phyloP scores from a whole-genome alignment of 768 basidiomycete genomes.

The Leccinellum luteum region DNA sequence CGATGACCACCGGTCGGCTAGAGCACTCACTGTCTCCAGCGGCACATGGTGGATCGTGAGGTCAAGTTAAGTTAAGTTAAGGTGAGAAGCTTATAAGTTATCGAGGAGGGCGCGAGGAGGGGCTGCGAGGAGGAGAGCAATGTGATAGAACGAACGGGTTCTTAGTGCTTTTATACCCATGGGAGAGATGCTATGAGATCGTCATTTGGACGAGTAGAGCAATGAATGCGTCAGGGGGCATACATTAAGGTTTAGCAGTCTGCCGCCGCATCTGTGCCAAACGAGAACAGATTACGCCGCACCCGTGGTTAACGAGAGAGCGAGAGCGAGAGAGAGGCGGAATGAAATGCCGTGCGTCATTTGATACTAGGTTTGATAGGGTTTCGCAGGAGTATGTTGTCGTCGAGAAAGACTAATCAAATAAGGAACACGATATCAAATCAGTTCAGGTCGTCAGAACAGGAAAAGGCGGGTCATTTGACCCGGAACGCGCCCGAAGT shows the following conservation, averaged over 20 bases:
- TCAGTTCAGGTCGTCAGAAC: slow-evolving; percentile 12
- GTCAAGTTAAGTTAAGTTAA: neutral
- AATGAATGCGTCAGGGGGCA: slow-evolving; percentile 19
- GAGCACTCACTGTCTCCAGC: slow-evolving; percentile 49
- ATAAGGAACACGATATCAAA: slow-evolving; percentile 24
- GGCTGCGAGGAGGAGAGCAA: neutral
- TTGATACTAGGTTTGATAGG: slow-evolving; percentile 39
- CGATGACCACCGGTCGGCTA: neutral
- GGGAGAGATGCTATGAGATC: slow-evolving; percentile 26
- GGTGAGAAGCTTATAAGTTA: neutral
- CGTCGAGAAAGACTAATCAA: slow-evolving; percentile 37
- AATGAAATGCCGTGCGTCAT: slow-evolving; percentile 30
- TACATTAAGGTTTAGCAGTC: slow-evolving; percentile 22
- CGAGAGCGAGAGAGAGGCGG: neutral
- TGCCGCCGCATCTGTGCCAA: slow-evolving; percentile 24
- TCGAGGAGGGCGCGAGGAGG: slow-evolving; percentile 6
- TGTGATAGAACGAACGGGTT: slow-evolving; percentile 10
- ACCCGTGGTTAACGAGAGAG: slow-evolving; percentile 21
- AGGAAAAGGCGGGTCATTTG: slow-evolving; percentile 12
- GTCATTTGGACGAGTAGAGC: slow-evolving; percentile 12
- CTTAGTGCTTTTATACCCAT: slow-evolving; percentile 28
- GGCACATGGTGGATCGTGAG: slow-evolving; percentile 42
- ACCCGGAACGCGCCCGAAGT: slow-evolving; percentile 13
- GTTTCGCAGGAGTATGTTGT: slow-evolving; percentile 31
- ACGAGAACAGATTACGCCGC: slow-evolving; percentile 29